These are phyloP conservation scores for Fusarium longipes DNA, from an alignment of 2,329 filamentous ascomycete species.

Conservation along the genomic window DNA sequence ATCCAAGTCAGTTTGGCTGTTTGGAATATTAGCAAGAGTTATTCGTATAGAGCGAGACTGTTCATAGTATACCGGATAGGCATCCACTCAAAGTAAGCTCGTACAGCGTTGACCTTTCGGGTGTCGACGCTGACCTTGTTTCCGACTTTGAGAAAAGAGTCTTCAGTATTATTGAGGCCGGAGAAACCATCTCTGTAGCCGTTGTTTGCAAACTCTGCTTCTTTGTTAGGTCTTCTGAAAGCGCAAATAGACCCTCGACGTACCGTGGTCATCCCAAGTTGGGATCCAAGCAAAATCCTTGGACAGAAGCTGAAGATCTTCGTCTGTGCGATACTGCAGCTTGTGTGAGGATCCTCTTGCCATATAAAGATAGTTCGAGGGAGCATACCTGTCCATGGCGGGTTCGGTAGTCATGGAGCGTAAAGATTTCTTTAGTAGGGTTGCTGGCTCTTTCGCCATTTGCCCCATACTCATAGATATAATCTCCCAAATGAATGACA, in stretches of 20 bases:
- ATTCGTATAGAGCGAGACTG: slow-evolving; percentile 34
- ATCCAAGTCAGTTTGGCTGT: slow-evolving; percentile 58
- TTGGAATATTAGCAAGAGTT: neutral
- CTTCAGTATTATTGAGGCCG: slow-evolving; percentile 64
- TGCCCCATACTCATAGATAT: slow-evolving; percentile 68
- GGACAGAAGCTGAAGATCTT: slow-evolving; percentile 55
- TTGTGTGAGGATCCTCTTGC: neutral
- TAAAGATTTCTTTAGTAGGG: slow-evolving; percentile 23
- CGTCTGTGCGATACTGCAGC: slow-evolving; percentile 56
- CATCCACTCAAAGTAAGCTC: slow-evolving; percentile 75
- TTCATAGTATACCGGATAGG: slow-evolving; percentile 56
- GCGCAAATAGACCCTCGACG: too few relatives aligned
- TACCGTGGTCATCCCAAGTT: slow-evolving; percentile 52
- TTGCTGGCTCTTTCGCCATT: slow-evolving; percentile 45
- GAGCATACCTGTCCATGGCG: slow-evolving; percentile 43
- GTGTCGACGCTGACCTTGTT: slow-evolving; percentile 70
- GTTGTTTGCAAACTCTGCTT: slow-evolving; percentile 68
- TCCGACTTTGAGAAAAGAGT: slow-evolving; percentile 25
- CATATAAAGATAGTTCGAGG: rapidly evolving
- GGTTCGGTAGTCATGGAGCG: slow-evolving; percentile 57
- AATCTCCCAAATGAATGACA: slow-evolving; percentile 69
- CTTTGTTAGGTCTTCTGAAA: rapidly evolving
- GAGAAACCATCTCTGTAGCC: slow-evolving; percentile 71
- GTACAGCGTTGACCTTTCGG: slow-evolving; percentile 78
- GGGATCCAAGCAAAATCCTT: slow-evolving; percentile 59